Evolutionary conservation across 2,329 filamentous ascomycete genomes (phyloP).

Genomic region (Grosmannia clavigera): DNA sequence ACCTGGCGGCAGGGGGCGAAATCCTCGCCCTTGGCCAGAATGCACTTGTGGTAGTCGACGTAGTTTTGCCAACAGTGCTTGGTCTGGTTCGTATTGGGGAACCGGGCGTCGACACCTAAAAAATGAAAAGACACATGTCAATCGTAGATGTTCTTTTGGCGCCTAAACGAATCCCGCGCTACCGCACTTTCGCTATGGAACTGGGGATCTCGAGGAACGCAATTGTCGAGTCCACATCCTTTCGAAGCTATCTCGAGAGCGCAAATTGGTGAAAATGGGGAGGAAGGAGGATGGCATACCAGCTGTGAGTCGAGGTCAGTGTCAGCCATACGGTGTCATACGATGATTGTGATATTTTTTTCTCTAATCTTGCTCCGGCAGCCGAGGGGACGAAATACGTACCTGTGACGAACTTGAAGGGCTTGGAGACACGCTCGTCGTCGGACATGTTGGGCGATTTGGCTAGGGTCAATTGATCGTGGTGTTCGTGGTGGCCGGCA

Average conservation of each 20-base stretch:
- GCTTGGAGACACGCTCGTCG: conserved; percentile 83
- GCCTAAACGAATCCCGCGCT: neutral
- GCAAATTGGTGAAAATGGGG: neutral
- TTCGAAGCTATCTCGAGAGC: neutral
- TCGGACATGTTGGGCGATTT: conserved; percentile 69
- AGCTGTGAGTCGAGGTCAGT: conserved; percentile 1
- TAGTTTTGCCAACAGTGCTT: conserved; percentile 99
- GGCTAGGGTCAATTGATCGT: conserved; percentile 17
- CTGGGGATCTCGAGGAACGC: neutral
- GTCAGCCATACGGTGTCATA: conserved; percentile 13
- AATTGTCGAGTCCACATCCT: neutral
- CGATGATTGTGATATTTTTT: conserved; percentile 7
- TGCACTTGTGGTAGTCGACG: conserved; percentile 99
- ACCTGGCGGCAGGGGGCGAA: conserved; percentile 96
- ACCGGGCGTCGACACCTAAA: conserved; percentile 93
- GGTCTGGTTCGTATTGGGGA: conserved; percentile 96
- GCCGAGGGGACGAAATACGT: conserved; percentile 1
- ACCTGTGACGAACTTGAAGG: conserved; percentile 99
- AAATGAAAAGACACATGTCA: neutral
- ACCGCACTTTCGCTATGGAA: neutral
- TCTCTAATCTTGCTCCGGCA: neutral
- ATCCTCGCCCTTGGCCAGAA: conserved; percentile 95
- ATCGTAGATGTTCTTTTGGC: neutral
- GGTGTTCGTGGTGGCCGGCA: neutral
- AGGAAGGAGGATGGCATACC: conserved; percentile 8